Base-by-base conservation (phyloP, 441 rosid species). In the Croton laevigatus region DNA sequence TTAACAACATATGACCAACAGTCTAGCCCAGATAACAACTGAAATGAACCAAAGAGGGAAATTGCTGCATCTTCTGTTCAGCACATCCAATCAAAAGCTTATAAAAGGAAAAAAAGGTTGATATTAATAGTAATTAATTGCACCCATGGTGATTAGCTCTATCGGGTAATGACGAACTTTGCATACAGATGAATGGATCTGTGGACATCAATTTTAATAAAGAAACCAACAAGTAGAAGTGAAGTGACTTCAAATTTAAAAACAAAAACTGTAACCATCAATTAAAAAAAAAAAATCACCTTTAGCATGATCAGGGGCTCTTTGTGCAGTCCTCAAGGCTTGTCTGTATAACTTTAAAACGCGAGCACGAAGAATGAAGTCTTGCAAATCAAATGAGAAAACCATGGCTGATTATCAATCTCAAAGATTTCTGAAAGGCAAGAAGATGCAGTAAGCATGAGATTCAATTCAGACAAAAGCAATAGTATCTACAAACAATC, bases 311-410 rank as follows among this genome's bases (percentile, higher is more conserved):
- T 51, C 69, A 68, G 97, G 97, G 71, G 98, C 92, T 83, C 89
- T 81, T n/a, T 78, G 80, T 22, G 95, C 81, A 75, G 75, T 82
- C 82, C 93, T 83, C 14, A 94, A 79, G 0, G 92, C 91, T 80
- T 86, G 91, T 68, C 97, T 80, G 73, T 94, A 94, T 8, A 91
- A 83, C 82, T 88, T 90, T 73, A 94, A 83, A 69, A 87, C 98
- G 70, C 92, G 85, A 71, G 94, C 97, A 6, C 95, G 84, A 52
- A 90, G 77, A 75, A 94, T 84, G 68, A 94, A 94, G 78, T 84
- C 89, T 86, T 87, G 97, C 61, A 94, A 68, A 76, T 86, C 85
- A 23, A 89, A 73, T 75, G 88, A 63, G 44, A 62, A 75, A 80
- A 73, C 83, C 94, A 89, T 87, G 16, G 53, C 75, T 38, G 80